A percentile compares a stretch with the other conserved stretches of the same genome.
These are phyloP conservation scores for Aphanomyces euteiches DNA, from an alignment of 352 stramenopile species.

Conservation along the genomic window DNA sequence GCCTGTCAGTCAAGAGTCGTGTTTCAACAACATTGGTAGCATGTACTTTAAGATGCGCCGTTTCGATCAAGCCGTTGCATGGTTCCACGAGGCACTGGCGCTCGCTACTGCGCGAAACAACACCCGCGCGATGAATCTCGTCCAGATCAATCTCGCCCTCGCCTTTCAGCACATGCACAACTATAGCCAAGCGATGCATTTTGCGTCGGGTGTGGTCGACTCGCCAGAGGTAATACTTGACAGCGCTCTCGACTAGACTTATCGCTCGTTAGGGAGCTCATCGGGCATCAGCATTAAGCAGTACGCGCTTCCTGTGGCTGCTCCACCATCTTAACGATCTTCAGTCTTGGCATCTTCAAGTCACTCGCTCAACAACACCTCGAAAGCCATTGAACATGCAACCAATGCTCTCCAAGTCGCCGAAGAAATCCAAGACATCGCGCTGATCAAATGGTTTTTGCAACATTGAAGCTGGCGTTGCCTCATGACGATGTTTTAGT, in stretches of 20 bases:
- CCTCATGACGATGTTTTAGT: conserved; percentile 13
- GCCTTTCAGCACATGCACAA: conserved; percentile 5
- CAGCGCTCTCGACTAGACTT: too few species aligned
- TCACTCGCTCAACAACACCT: neutral
- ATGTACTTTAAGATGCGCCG: conserved; percentile 12
- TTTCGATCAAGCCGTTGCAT: conserved; percentile 10
- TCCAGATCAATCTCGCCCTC: conserved; percentile 14
- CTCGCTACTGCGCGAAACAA: conserved; percentile 9
- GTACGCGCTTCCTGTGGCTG: neutral
- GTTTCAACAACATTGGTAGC: conserved; percentile 28
- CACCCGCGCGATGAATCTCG: conserved; percentile 11
- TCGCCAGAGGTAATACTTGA: too few species aligned
- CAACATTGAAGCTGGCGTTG: neutral
- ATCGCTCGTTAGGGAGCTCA: too few species aligned
- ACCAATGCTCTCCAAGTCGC: neutral
- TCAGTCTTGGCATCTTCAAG: conserved; percentile 10
- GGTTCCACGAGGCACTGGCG: conserved; percentile 20
- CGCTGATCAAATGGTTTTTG: neutral
- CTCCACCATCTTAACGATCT: neutral
- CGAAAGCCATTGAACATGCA: conserved; percentile 15
- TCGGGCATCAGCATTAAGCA: neutral
- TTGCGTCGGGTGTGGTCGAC: neutral
- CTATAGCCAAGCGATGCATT: neutral
- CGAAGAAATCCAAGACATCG: neutral
- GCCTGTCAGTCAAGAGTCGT: conserved; percentile 22